These are phyloP conservation scores for Zasmidium citrigriseum DNA, from an alignment of 2,329 filamentous ascomycete genomes.

Conservation along the genomic window DNA sequence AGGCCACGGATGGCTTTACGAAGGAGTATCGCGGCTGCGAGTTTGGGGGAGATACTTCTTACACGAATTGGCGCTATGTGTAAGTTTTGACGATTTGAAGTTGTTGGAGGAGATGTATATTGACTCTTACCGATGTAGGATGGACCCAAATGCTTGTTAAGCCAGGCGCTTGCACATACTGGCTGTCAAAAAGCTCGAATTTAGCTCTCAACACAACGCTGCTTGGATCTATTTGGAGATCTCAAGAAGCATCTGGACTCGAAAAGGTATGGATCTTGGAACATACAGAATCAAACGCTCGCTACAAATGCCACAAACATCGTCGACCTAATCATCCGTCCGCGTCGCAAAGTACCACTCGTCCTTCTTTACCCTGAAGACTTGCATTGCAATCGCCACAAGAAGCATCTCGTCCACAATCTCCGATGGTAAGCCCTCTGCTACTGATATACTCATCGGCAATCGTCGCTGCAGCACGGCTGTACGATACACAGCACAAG, in stretches of 20 bases:
- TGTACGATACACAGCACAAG: no score
- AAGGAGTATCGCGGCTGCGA: not conserved
- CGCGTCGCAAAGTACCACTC: not conserved
- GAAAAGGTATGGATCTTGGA: no score
- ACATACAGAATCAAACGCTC: no score
- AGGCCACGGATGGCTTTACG: not conserved
- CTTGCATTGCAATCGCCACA: not conserved
- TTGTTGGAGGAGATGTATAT: not conserved
- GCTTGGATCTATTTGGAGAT: no score
- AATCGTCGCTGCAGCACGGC: no score
- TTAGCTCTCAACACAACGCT: no score
- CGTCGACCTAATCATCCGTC: not conserved
- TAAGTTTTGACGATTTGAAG: not conserved
- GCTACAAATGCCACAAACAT: not conserved
- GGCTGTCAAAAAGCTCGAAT: no score
- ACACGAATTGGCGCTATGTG: conserved; percentile 1
- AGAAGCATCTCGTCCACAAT: not conserved
- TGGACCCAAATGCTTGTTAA: not conserved
- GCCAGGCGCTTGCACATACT: no score
- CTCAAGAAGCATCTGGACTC: no score
- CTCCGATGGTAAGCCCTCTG: not conserved
- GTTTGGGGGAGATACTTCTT: not conserved
- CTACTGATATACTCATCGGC: not conserved
- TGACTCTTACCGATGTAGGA: not conserved
- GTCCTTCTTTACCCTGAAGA: not conserved